These are phyloP conservation scores for Thalassiosira mediterranea DNA, from an alignment of 352 stramenopile species.

Conservation along the genomic window DNA sequence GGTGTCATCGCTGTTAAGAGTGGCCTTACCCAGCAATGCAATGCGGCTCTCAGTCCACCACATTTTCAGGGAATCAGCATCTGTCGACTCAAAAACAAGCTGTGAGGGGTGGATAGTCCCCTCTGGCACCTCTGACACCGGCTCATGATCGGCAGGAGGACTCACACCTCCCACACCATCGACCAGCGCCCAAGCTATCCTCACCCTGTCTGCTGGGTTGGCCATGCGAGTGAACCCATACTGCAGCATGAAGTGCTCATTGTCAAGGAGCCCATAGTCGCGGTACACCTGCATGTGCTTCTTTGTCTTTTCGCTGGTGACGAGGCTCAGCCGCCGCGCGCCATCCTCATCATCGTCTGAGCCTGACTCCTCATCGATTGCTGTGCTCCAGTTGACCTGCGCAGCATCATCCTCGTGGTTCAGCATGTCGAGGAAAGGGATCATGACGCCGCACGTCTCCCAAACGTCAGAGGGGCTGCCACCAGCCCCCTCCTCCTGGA, in stretches of 20 bases:
- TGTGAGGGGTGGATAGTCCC: constrained; percentile 5
- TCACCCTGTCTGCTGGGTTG: constrained; percentile 69
- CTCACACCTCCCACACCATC: constrained; percentile 73
- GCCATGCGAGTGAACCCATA: constrained; percentile 79
- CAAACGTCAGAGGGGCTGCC: constrained; percentile 63
- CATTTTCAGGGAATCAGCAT: constrained; percentile 61
- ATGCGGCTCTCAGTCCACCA: constrained; percentile 82
- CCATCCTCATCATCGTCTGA: constrained; percentile 27
- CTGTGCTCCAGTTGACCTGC: constrained; percentile 60
- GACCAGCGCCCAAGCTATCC: constrained; percentile 75
- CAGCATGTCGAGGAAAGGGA: constrained; percentile 83
- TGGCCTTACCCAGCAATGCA: constrained; percentile 64
- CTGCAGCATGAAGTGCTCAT: constrained; percentile 74
- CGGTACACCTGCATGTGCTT: constrained; percentile 73
- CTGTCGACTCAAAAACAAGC: constrained; percentile 70
- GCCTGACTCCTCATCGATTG: not conserved
- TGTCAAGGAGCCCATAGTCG: constrained; percentile 67
- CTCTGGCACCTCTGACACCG: constrained; percentile 32
- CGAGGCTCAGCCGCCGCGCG: constrained; percentile 7
- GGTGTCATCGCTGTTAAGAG: constrained; percentile 45
- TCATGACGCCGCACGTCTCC: constrained; percentile 77
- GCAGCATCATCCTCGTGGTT: constrained; percentile 77
- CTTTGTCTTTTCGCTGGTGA: constrained; percentile 39
- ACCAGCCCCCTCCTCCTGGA: constrained; percentile 6
- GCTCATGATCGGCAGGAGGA: constrained; percentile 55